phyloP scores from a whole-genome alignment of 331 rosid species.

The Malus hybrid region DNA sequence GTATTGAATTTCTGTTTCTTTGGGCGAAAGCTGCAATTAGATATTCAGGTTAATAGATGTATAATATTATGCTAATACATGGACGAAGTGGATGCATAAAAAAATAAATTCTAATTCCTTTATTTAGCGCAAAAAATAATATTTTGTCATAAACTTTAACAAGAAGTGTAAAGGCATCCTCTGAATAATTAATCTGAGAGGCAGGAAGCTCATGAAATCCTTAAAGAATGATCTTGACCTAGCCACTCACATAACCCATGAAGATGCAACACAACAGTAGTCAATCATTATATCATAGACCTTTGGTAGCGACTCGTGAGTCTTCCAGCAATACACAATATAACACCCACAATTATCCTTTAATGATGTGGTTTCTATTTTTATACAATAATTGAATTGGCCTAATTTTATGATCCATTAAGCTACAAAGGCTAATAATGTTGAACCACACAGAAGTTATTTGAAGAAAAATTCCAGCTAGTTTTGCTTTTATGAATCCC shows the following conservation, averaged over 20 bases:
- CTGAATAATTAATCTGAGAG: neutral
- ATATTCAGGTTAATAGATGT: constrained; percentile 22
- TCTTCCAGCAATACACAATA: neutral
- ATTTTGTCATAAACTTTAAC: neutral
- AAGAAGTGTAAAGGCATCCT: neutral
- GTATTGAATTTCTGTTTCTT: constrained; percentile 58
- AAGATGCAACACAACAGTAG: neutral
- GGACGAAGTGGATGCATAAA: neutral
- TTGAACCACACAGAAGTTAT: neutral
- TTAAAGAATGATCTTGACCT: neutral
- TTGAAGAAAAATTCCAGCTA: neutral
- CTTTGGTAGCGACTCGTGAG: neutral
- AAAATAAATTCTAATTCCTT: neutral
- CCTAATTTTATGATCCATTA: neutral
- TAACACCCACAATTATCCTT: neutral
- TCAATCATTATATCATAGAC: neutral
- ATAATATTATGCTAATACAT: constrained; percentile 14
- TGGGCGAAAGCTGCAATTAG: constrained; percentile 45
- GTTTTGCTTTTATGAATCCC: neutral
- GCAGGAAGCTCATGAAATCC: neutral
- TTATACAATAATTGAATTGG: neutral
- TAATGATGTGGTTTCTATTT: neutral
- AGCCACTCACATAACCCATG: neutral
- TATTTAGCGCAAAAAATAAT: neutral
- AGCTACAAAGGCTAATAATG: neutral